Evolutionary conservation across 768 basidiomycete species (phyloP), one percentile per base, ranked within the genome.

Genomic region (Auriscalpium vulgare): DNA sequence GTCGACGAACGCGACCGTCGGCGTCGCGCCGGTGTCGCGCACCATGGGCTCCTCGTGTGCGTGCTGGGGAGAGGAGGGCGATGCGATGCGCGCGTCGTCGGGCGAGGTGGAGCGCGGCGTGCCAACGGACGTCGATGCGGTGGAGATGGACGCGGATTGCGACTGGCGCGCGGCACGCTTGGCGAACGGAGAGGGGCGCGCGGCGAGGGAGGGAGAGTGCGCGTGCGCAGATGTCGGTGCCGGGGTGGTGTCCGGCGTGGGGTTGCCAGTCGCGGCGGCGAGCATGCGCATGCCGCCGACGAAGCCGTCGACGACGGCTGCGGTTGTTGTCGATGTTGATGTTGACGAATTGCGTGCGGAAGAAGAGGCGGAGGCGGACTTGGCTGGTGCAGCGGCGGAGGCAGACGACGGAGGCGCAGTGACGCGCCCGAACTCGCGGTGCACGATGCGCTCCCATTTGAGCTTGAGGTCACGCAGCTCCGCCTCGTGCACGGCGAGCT

Each of bases 391-490:
- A 40, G 44, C 17, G 51, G 45, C 52, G 4, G 54, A 47, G 2
- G 63, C 49, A 1, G 68, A 29, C 17, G 61, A 51, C 23, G 62
- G n/a, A 10, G 67, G 61, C 34, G 66, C 59, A 21, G 63, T 50
- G 6, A 58, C 61, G 58, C 19, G 66, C 61, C 54, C 71, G 60
- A 84, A 78, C 23, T 85, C 83, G 16, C 81, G 78, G 62, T 78
- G 79, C 46, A 91, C 81, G 56, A 92, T 88, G 36, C 82, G 79
- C 67, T 86, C 88, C 91, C 91, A 93, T 69, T 85, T 88, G 56
- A 79, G 81, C 74, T 92, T 93, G 50, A 92, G 70, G 66, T 87
- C 79, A 0, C 78, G 66, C 3, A 92, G 75, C 64, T 91, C 91
- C 2, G 76, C 77, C 70, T 93, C 90, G 61, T 91, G 87, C 13